Evolutionary conservation across 495 filamentous ascomycete species (phyloP).

Genomic region (Penicillium goetzii): DNA sequence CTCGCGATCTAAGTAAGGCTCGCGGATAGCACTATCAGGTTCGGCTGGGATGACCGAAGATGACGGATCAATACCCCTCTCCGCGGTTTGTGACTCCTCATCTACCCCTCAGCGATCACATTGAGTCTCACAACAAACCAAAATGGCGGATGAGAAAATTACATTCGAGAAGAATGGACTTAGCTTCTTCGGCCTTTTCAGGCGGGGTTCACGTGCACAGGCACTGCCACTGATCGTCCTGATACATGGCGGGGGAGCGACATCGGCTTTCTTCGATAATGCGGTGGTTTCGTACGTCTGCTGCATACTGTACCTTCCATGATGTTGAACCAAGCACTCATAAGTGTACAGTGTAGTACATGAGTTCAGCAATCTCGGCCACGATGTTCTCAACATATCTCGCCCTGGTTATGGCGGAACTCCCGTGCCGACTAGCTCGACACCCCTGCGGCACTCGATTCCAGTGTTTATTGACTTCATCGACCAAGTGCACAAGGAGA

Average conservation of each 20-base stretch:
- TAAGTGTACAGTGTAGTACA: background rate
- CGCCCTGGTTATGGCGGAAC: constrained; percentile 5
- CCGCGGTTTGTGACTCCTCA: background rate
- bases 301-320: background rate
- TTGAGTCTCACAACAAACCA: background rate
- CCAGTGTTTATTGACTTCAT: constrained; percentile 8
- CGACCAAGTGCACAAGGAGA: background rate
- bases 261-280: constrained; percentile 7
- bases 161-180: background rate
- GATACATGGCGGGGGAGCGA: constrained; percentile 9
- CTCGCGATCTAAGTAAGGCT: constrained; percentile 6
- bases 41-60: constrained; percentile 2
- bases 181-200: background rate
- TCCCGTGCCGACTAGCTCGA: background rate
- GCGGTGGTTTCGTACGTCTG: constrained; percentile 3
- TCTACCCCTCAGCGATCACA: background rate
- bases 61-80: constrained; percentile 6
- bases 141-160: background rate
- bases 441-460: constrained; percentile 7
- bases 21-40: constrained; percentile 2
- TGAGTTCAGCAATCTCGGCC: background rate
- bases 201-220: constrained; percentile 1
- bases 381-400: constrained; percentile 4
- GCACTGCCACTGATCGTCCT: constrained; percentile 7
- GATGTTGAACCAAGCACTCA: background rate